Conservation (phyloP, 192 early-diverging fungal species). For the Physocladia obscura region DNA sequence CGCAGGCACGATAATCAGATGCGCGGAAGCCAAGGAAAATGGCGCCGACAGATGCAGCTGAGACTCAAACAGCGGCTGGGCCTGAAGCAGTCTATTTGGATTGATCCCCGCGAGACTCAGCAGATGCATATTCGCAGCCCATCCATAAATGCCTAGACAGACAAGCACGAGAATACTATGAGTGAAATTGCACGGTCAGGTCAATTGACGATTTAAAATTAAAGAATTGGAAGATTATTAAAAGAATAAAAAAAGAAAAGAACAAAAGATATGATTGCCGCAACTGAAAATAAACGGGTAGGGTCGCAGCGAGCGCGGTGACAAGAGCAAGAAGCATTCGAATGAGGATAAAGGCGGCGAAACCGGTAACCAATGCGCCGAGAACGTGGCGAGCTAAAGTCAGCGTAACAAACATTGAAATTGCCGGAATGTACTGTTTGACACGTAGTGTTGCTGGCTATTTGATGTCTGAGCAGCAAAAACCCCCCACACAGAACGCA, state of each 20-base stretch:
- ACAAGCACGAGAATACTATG: slow-evolving; percentile 46
- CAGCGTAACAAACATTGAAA: neutral
- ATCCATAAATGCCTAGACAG: slow-evolving; percentile 48
- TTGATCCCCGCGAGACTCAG: slow-evolving; percentile 41
- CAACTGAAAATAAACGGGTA: slow-evolving; percentile 28
- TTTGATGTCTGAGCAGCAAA: neutral
- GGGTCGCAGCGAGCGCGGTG: neutral
- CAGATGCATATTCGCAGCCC: slow-evolving; percentile 48
- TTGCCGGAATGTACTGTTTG: neutral
- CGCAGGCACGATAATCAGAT: slow-evolving; percentile 1
- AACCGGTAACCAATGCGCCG: neutral
- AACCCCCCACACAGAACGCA: neutral
- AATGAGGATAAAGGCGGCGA: neutral
- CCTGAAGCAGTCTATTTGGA: slow-evolving; percentile 24
- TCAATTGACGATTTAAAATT: neutral
- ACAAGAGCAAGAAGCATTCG: slow-evolving; percentile 8
- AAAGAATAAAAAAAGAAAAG: neutral
- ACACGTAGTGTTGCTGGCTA: neutral
- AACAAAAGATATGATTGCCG: neutral
- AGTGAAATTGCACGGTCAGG: neutral
- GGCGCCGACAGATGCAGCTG: neutral
- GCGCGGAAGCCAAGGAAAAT: neutral
- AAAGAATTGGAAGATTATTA: too few species aligned
- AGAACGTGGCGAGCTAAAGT: too few species aligned
- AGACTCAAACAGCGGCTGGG: neutral